Base-by-base conservation (phyloP, 192 early-diverging fungal genomes). In the Dimargaris cristalligena region DNA sequence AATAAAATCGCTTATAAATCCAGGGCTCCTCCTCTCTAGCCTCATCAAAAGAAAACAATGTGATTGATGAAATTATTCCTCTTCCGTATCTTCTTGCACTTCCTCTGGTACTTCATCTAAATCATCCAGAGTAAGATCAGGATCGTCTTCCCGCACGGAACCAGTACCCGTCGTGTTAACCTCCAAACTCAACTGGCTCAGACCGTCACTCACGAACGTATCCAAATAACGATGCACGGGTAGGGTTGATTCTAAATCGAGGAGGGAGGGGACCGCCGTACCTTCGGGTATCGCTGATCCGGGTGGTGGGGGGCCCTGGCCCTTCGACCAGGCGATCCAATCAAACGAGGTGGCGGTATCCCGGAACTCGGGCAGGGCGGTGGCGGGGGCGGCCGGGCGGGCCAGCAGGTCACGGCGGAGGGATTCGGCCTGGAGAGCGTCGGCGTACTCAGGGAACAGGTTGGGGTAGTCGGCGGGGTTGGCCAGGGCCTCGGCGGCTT, bases 401-500 rank as follows among this genome's bases (percentile, higher is more conserved):
- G 46, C 11, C 38, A 59, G 14, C 63, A 62, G 4, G 73, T 62
- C 41, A 38, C 63, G 65, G 30, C 74, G 55, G 13, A 67, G 67
- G 44, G 70, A 65, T 58, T 81, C 80, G 28, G 74, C 76, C 62
- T 77, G 69, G 9, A 88, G 61, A n/a, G 63, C 80, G 28, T 75
- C 71, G 50, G 80, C 67, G 38, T 83, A 69, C 65, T 88, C 88
- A 8, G 91, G 84, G 76, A 98, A 98, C 64, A 96, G 75, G 55
- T 95, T 87, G 33, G 75, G 74, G 52, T 96, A 84, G 45, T 84
- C 78, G 14, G 66, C 71, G 34, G 94, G 92, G 65, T 85, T 82
- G 25, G 95, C 92, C 44, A 98, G 74, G 32, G 90, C 80, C 44
- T 94, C 86, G 13, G 93, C 91, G 3, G 76, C 79, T 73, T 94